Conservation (phyloP, 148 eudicot genomes). For the Arctostaphylos glauca region DNA sequence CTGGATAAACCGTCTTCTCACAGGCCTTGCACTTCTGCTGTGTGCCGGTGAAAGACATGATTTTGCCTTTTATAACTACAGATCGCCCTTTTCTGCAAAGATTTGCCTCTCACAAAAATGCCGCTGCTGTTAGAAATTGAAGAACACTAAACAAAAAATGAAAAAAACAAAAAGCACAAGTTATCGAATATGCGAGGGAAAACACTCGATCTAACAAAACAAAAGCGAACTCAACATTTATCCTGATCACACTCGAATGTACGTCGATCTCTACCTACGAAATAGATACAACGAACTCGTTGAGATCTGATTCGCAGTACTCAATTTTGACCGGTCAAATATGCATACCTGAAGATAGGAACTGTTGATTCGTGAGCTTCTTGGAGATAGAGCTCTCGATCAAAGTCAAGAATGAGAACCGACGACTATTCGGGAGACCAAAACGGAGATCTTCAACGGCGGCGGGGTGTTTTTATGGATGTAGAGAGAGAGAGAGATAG, state of each 20-base stretch:
- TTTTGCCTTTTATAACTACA: slow-evolving; percentile 6
- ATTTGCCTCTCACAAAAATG: slow-evolving; percentile 4
- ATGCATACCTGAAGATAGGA: background rate
- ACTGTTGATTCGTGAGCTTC: background rate
- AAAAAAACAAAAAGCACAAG: background rate
- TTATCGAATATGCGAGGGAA: too few species aligned
- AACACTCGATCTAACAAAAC: background rate
- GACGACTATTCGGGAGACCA: background rate
- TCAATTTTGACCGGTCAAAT: slow-evolving; percentile 2
- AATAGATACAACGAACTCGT: background rate
- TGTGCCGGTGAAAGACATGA: slow-evolving; percentile 80
- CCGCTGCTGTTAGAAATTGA: background rate
- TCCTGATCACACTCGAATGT: background rate
- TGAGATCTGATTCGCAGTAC: slow-evolving; percentile 4
- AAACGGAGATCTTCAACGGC: slow-evolving; percentile 3
- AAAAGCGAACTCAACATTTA: background rate
- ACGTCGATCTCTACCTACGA: background rate
- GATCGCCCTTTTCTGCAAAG: slow-evolving; percentile 14
- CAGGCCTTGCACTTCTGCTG: slow-evolving; percentile 87
- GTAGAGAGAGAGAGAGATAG: slow-evolving; percentile 9
- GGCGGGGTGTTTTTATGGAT: background rate
- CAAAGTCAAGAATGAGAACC: background rate
- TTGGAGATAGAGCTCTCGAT: slow-evolving; percentile 4
- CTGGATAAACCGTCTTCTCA: slow-evolving; percentile 79
- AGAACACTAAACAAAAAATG: background rate